Percentiles rank a stretch among this genome's conserved stretches.
Evolutionary conservation across 768 basidiomycete species (phyloP).

Genomic region (Termitomyces sp.): DNA sequence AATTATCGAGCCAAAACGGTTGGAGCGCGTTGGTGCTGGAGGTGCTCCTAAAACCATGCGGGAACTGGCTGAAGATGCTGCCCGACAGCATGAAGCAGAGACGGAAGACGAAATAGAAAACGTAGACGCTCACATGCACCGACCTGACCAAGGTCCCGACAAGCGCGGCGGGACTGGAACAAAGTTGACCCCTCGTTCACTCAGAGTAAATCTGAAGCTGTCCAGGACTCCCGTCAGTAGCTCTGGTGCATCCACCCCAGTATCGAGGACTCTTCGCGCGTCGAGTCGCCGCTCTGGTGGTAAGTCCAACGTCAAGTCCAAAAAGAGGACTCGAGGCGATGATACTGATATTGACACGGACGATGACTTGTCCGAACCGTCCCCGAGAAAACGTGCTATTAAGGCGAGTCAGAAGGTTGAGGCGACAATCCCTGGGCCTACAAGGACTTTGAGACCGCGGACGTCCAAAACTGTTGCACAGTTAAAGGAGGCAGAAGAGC

Average conservation of each 20-base stretch:
- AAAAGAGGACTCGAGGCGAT: slow-evolving; percentile 16
- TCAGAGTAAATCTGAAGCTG: slow-evolving; percentile 6
- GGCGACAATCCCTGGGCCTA: slow-evolving; percentile 20
- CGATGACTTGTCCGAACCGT: slow-evolving; percentile 16
- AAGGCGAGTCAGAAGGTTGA: slow-evolving; percentile 11
- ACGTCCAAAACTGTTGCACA: slow-evolving; percentile 47
- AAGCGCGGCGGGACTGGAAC: background rate
- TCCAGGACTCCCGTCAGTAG: slow-evolving; percentile 1
- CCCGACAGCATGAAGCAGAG: slow-evolving; percentile 14
- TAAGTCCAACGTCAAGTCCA: slow-evolving; percentile 7
- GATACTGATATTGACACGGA: slow-evolving; percentile 16
- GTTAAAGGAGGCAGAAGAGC: slow-evolving; percentile 43
- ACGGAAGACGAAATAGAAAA: slow-evolving; percentile 5
- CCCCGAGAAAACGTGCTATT: slow-evolving; percentile 29
- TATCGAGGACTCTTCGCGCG: background rate
- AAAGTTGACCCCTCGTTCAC: slow-evolving; percentile 7
- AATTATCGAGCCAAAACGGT: background rate
- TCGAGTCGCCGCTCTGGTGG: slow-evolving; percentile 7
- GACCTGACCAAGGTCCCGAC: background rate
- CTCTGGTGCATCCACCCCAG: slow-evolving; percentile 7
- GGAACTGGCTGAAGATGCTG: slow-evolving; percentile 53
- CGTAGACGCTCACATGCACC: slow-evolving; percentile 5
- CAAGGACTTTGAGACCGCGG: slow-evolving; percentile 59
- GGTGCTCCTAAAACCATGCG: slow-evolving; percentile 56
- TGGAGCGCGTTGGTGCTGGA: background rate